Evolutionary conservation across 345 rosid species (phyloP).

Genomic region (Mallotus nudiflorus): DNA sequence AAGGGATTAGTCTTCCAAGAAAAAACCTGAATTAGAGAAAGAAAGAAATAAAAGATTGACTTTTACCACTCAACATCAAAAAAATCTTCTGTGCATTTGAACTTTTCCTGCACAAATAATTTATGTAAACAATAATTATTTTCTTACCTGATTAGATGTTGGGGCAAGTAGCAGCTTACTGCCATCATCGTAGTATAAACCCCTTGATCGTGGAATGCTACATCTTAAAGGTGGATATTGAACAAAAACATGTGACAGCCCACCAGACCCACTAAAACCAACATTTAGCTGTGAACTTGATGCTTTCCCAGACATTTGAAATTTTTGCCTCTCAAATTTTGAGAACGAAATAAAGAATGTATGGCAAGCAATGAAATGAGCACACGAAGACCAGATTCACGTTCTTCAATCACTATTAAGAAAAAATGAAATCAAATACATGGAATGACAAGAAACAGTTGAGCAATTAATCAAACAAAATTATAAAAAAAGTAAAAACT

Average conservation of each 20-base stretch:
- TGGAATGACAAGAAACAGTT: not conserved
- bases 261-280: constrained; percentile 64
- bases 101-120: not conserved
- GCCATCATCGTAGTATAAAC: constrained; percentile 90
- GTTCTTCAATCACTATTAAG: constrained; percentile 3
- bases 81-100: not conserved
- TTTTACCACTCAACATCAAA: not conserved
- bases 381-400: not conserved
- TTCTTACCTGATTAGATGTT: constrained; percentile 61
- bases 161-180: constrained; percentile 65
- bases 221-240: constrained; percentile 69
- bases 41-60: not conserved
- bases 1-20: constrained; percentile 85
- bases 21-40: constrained; percentile 48
- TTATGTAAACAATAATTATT: constrained; percentile 19
- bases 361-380: constrained; percentile 3
- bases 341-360: constrained; percentile 15
- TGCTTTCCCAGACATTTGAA: constrained; percentile 56
- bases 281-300: constrained; percentile 65
- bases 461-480: not conserved
- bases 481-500: not conserved
- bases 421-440: not conserved
- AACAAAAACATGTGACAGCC: constrained; percentile 80
- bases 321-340: constrained; percentile 24
- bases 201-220: constrained; percentile 64